Base-by-base conservation (phyloP, 1,284 basidiomycete genomes). In the Ustilago vetiveriae region DNA sequence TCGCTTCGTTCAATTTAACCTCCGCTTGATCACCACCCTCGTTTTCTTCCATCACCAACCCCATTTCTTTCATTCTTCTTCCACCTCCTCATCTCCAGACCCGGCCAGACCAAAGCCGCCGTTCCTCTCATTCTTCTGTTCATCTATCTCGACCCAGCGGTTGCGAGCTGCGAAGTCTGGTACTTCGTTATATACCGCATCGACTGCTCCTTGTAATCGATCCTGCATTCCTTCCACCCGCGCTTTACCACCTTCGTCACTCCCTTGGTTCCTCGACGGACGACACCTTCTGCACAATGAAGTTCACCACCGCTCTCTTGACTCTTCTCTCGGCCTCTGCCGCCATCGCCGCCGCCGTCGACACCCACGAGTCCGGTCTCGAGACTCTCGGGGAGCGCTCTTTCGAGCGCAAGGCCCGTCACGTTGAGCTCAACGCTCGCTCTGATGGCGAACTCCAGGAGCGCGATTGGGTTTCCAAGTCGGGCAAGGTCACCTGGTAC, bases 401-500 rank as follows among this genome's bases (percentile, higher is more conserved):
- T 9, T 64, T 71, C 55, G 72, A 74, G 56, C 59, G 60, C 54
- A 78, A 76, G 58, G 72, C n/a, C n/a, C n/a, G n/a, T n/a, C n/a
- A n/a, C n/a, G n/a, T n/a, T n/a, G n/a, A n/a, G n/a, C n/a, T n/a
- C n/a, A n/a, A n/a, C n/a, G n/a, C n/a, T n/a, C n/a, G n/a, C n/a
- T n/a, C 19, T n/a, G 42, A 35, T 10, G 9, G 14, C 47, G 42
- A 46, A 14, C 16, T 68, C 27, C 55, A 76, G 53, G 48, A 63
- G 41, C 74, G 74, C 30, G 67, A 72, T 45, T 67, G 38, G 42
- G 63, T 70, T 16, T 42, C 40, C 35, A 72, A 72, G 44, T 45
- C 33, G 32, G 75, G 74, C 29, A 69, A 65, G 49, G 40, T 75
- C 29, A 79, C 78, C 50, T 79, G 69, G 65, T 79, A 79, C 63